These are phyloP conservation scores for Sphaerulina vaccinii DNA, from an alignment of 2,329 filamentous ascomycete genomes.

Conservation along the genomic window DNA sequence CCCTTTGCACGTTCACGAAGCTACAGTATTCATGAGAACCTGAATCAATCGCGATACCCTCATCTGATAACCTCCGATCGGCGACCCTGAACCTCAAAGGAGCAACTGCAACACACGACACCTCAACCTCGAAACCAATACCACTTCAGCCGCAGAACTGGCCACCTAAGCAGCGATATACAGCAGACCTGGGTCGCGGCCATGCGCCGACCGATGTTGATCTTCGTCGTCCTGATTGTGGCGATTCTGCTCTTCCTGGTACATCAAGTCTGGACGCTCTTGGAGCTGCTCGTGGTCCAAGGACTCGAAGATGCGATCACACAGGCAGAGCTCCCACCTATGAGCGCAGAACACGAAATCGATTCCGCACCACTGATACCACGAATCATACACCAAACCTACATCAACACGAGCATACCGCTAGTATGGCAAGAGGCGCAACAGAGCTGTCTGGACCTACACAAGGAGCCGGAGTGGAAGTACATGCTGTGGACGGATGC, in stretches of 20 bases:
- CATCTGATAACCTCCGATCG: too few relatives aligned
- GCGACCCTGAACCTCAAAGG: too few relatives aligned
- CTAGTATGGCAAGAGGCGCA: constrained; percentile 65
- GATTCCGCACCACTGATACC: constrained; percentile 61
- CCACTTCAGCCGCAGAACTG: constrained; percentile 4
- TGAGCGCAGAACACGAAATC: constrained; percentile 53
- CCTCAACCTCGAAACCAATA: too few relatives aligned
- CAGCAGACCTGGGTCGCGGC: constrained; percentile 29
- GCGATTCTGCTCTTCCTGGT: constrained; percentile 64
- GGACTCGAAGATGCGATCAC: constrained; percentile 66
- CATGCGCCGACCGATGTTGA: constrained; percentile 61
- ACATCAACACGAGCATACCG: constrained; percentile 68
- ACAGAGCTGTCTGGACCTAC: constrained; percentile 64
- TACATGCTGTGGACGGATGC: constrained; percentile 82
- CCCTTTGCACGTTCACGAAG: too few relatives aligned
- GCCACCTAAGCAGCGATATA: not conserved
- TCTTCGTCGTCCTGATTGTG: constrained; percentile 65
- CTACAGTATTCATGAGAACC: too few relatives aligned
- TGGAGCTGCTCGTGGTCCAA: constrained; percentile 68
- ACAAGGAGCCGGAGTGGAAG: constrained; percentile 60
- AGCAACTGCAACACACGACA: too few relatives aligned
- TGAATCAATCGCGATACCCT: too few relatives aligned
- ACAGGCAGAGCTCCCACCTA: constrained; percentile 63
- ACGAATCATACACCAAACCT: constrained; percentile 77
- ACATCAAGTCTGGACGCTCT: constrained; percentile 67